Evolutionary conservation across 2,329 filamentous ascomycete genomes (phyloP).

Genomic region (Cryphonectria parasitica): DNA sequence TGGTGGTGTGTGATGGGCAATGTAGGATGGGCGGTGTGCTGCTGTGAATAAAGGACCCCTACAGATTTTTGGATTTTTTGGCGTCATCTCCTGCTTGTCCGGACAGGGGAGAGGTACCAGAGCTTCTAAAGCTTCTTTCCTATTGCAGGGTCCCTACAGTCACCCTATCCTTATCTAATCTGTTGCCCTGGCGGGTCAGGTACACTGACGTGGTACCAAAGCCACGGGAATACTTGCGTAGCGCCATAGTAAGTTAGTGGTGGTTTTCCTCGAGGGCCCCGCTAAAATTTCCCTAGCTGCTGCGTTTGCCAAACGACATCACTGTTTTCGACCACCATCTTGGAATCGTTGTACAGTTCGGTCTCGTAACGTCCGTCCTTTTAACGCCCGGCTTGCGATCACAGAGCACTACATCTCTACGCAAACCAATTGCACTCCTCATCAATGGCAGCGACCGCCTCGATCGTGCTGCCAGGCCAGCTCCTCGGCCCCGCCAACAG

Average conservation of each 20-base stretch:
- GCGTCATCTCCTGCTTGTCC: not conserved
- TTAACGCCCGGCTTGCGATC: no score
- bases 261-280: not conserved
- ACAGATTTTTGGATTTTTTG: slow-evolving; percentile 2
- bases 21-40: not conserved
- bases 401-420: not conserved
- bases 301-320: not conserved
- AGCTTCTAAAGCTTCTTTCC: not conserved
- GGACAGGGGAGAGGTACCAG: slow-evolving; percentile 6
- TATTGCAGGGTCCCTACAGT: not conserved
- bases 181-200: not conserved
- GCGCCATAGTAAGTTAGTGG: no score
- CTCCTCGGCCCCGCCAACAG: slow-evolving; percentile 69
- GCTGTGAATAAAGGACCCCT: slow-evolving; percentile 7
- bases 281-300: not conserved
- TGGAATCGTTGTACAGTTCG: not conserved
- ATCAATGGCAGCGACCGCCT: slow-evolving; percentile 10
- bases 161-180: slow-evolving; percentile 4
- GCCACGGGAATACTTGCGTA: not conserved
- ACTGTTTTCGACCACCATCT: not conserved
- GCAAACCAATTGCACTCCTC: not conserved
- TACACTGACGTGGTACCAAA: not conserved
- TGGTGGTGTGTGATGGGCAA: not conserved
- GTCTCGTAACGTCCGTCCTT: no score
- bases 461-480: slow-evolving; percentile 79